phyloP scores from a whole-genome alignment of 169 alveolate species.

The Ichthyophthirius multifiliis region DNA sequence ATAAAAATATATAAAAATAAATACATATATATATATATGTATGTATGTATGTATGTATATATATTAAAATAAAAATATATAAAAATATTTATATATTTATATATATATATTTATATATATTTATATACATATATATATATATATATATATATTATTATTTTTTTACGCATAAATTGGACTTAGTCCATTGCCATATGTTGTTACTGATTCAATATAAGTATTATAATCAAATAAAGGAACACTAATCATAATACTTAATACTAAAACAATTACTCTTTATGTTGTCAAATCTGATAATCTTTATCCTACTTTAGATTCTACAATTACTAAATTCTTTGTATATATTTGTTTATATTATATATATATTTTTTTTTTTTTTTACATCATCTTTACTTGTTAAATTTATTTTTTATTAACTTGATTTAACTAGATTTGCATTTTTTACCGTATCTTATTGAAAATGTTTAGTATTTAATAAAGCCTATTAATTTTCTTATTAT shows the following conservation, averaged over 20 bases:
- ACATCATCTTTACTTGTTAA: too few relatives aligned
- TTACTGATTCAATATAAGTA: slow-evolving; percentile 50
- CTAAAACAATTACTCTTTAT: slow-evolving; percentile 78
- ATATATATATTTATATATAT: not conserved
- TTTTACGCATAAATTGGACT: slow-evolving; percentile 25
- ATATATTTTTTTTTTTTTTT: too few relatives aligned
- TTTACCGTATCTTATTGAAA: too few relatives aligned
- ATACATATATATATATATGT: not conserved
- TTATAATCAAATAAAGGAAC: slow-evolving; percentile 62
- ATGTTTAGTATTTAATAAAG: too few relatives aligned
- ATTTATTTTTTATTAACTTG: too few relatives aligned
- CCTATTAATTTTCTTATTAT: too few relatives aligned
- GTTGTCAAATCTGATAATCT: slow-evolving; percentile 83
- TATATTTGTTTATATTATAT: too few relatives aligned
- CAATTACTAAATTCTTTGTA: too few relatives aligned
- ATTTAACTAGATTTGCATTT: too few relatives aligned
- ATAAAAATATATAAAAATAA: too few relatives aligned
- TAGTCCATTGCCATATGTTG: slow-evolving; percentile 56
- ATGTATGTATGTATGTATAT: not conserved
- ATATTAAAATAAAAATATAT: too few relatives aligned
- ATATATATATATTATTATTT: not conserved
- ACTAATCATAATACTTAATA: slow-evolving; percentile 68
- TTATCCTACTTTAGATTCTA: slow-evolving; percentile 83
- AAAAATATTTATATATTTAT: too few relatives aligned
- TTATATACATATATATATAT: not conserved